These are phyloP conservation scores for Salix arbutifolia DNA, from an alignment of 345 rosid species.

Conservation along the genomic window DNA sequence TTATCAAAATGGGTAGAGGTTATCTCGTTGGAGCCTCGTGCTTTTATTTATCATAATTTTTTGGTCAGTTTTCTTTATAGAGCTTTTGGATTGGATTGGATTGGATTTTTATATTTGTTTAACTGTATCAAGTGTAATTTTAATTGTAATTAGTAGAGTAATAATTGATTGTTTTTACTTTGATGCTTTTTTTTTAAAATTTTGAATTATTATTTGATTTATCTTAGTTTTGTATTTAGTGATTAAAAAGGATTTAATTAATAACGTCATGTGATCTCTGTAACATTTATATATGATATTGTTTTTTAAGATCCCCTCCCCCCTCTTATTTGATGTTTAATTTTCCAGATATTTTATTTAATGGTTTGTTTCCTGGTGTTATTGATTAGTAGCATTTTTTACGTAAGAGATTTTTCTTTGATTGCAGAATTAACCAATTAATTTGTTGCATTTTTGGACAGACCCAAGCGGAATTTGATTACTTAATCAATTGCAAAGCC, in stretches of 20 bases:
- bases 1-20: slow-evolving; percentile 79
- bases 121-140: neutral
- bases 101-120: neutral
- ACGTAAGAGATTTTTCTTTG: neutral
- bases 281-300: neutral
- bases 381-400: neutral
- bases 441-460: slow-evolving; percentile 27
- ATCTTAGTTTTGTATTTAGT: neutral
- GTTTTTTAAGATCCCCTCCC: too few relatives aligned
- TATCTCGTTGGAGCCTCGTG: slow-evolving; percentile 94
- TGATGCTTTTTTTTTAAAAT: neutral
- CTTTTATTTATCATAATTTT: slow-evolving; percentile 78
- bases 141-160: too few relatives aligned
- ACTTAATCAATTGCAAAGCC: slow-evolving; percentile 72
- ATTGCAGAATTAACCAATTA: neutral
- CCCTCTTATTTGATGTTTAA: neutral
- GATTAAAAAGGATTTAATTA: too few relatives aligned
- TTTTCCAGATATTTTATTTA: neutral
- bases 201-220: neutral
- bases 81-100: neutral
- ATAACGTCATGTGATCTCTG: neutral
- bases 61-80: slow-evolving; percentile 48
- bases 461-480: slow-evolving; percentile 74
- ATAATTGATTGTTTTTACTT: too few relatives aligned
- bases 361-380: neutral